Evolutionary conservation across 1,284 basidiomycete species (phyloP).

Genomic region (Chondrostereum purpureum): DNA sequence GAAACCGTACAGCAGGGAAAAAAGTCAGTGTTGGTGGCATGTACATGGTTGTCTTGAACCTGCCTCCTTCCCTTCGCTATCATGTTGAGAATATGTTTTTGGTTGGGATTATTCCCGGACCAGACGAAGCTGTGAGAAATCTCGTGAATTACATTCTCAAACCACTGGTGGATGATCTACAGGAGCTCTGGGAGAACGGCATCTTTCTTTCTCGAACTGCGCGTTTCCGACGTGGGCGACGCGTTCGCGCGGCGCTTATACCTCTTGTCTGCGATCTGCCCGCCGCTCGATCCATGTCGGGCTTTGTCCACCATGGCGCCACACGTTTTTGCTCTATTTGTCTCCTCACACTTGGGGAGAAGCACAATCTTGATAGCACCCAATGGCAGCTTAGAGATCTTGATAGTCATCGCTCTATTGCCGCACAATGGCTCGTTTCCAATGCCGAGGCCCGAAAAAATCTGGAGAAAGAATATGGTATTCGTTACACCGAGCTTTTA

Average conservation of each 20-base stretch:
- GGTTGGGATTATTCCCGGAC: too few species aligned
- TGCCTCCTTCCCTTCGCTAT: constrained; percentile 21
- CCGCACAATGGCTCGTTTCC: not conserved
- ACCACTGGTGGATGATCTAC: too few species aligned
- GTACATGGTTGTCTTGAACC: too few species aligned
- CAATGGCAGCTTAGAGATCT: too few species aligned
- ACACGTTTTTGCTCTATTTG: too few species aligned
- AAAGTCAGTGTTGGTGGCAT: constrained; percentile 26
- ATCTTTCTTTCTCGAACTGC: too few species aligned
- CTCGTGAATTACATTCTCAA: too few species aligned
- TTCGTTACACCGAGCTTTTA: not conserved
- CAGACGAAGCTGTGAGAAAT: too few species aligned
- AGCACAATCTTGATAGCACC: not conserved
- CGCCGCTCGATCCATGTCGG: not conserved
- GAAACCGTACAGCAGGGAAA: constrained; percentile 24
- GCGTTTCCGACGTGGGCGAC: not conserved
- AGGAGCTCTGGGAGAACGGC: too few species aligned
- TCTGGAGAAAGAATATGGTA: not conserved
- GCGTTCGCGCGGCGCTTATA: not conserved
- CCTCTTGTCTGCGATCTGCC: not conserved
- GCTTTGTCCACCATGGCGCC: not conserved
- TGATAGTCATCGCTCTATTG: not conserved
- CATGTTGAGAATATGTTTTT: constrained; percentile 20
- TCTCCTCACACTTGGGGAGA: too few species aligned
- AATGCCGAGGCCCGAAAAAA: not conserved